These are phyloP conservation scores for Fraxinus excelsior DNA, from an alignment of 257 asterid genomes.

Conservation along the genomic window DNA sequence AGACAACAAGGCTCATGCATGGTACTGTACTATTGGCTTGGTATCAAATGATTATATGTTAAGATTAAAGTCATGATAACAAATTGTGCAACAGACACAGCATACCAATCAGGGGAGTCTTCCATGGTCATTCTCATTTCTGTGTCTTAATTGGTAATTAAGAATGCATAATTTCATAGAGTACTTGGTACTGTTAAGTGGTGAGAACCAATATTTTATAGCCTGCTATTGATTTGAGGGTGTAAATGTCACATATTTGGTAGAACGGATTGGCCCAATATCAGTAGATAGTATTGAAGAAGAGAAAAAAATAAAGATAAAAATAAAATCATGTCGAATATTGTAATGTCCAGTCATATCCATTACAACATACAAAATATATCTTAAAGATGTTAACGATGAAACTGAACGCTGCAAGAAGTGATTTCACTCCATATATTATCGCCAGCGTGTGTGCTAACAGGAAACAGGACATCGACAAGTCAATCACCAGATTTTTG, in stretches of 20 bases:
- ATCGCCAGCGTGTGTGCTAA: background rate
- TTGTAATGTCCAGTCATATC: background rate
- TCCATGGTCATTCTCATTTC: background rate
- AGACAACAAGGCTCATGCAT: conserved; percentile 17
- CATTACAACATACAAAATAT: background rate
- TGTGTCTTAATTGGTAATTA: background rate
- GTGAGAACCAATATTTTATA: no score
- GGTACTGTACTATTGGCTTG: conserved; percentile 13
- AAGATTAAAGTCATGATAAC: conserved; percentile 3
- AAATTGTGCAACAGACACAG: conserved; percentile 9
- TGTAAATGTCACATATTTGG: no score
- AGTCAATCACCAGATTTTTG: background rate
- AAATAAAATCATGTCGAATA: no score
- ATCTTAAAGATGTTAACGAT: background rate
- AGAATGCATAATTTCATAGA: no score
- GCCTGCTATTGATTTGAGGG: no score
- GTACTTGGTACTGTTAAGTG: no score
- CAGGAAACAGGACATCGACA: background rate
- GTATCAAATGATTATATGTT: conserved; percentile 3
- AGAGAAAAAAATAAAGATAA: no score
- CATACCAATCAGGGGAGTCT: background rate
- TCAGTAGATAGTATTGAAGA: no score
- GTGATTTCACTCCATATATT: no score
- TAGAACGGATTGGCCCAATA: no score
- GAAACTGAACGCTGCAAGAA: background rate